Base-by-base conservation (phyloP, 257 asterid genomes). In the Solanum rostratum region DNA sequence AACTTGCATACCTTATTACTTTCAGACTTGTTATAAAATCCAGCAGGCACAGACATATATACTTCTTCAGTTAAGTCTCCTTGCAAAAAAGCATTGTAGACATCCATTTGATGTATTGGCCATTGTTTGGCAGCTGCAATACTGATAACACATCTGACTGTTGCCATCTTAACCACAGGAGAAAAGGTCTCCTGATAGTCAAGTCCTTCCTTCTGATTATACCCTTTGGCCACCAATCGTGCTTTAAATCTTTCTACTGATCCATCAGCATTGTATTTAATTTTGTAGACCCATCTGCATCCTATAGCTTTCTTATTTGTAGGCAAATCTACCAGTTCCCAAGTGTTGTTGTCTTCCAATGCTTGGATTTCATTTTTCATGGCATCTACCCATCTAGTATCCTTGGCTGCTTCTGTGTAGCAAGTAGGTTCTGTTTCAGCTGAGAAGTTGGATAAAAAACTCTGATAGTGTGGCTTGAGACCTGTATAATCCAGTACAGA, bases 241-340 rank as follows among this genome's bases (percentile, higher is more conserved):
- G 1, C 24, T 10, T 54, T 54, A 1, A 18, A 54, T 3, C 60
- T 54, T 19, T 54, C 24, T 1, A 54, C 60, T 1, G 10, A 7
- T 0, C 60, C 22, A 18, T 7, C 10, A 2, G 2, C 10, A 7
- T 54, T 54, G 10, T 54, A 2, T 6, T 18, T 54, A 3, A 54
- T 7, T 9, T 7, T 54, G 3, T 18, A 54, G 4, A 7, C 24
- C 24, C 4, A 54, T 18, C 3, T 54, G 3, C 12, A 54, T 1
- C 60, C 24, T 0, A 19, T 54, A 7, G 4, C 4, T 1, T 5
- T 7, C 4, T 54, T 54, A 1, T 10, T 10, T 0, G 0, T 6
- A 0, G 11, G 60, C 0, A 54, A 2, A 0, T 19, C 24, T 0
- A 7, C 2, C 0, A 19, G 2, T 0, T 20, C 10, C 24, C 24